Evolutionary conservation across 306 rosid genomes (phyloP).

Genomic region (Begonia masoniana): DNA sequence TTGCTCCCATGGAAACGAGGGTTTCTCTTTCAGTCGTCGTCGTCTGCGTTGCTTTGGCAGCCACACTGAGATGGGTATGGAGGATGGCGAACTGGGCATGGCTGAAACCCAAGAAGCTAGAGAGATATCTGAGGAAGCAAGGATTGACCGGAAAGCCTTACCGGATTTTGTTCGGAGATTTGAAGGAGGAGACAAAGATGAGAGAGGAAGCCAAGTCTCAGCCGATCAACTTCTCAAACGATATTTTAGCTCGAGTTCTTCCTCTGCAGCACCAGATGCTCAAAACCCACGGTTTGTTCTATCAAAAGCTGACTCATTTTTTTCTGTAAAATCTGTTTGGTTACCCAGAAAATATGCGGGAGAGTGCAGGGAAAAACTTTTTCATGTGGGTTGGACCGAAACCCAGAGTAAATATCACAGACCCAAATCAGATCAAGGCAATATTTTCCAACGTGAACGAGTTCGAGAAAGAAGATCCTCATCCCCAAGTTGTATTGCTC

Average conservation of each 20-base stretch:
- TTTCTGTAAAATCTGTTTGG: not conserved
- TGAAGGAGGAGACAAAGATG: slow-evolving; percentile 11
- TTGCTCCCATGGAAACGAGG: not conserved
- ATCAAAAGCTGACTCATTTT: not conserved
- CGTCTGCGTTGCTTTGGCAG: not conserved
- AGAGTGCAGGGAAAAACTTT: slow-evolving; percentile 33
- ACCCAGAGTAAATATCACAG: slow-evolving; percentile 32
- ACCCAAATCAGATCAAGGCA: slow-evolving; percentile 40
- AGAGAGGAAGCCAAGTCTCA: slow-evolving; percentile 17
- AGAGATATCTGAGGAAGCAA: slow-evolving; percentile 28
- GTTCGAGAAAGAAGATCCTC: slow-evolving; percentile 12
- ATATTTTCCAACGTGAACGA: slow-evolving; percentile 19
- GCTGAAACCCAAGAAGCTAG: slow-evolving; percentile 42
- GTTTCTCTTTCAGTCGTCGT: not conserved
- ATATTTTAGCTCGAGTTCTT: slow-evolving; percentile 19
- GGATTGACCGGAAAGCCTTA: slow-evolving; percentile 36
- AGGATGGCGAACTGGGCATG: slow-evolving; percentile 31
- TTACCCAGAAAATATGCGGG: not conserved
- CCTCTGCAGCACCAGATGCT: slow-evolving; percentile 17
- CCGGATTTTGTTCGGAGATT: slow-evolving; percentile 21
- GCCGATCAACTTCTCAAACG: slow-evolving; percentile 26
- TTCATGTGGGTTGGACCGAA: slow-evolving; percentile 37
- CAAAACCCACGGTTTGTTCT: slow-evolving; percentile 22
- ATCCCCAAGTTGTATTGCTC: slow-evolving; percentile 16
- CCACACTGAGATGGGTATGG: slow-evolving; percentile 20